A percentile compares a stretch with the other conserved stretches of the same genome.
These are phyloP conservation scores for Hippophae gyantsensis DNA, from an alignment of 306 rosid genomes.

Conservation along the genomic window DNA sequence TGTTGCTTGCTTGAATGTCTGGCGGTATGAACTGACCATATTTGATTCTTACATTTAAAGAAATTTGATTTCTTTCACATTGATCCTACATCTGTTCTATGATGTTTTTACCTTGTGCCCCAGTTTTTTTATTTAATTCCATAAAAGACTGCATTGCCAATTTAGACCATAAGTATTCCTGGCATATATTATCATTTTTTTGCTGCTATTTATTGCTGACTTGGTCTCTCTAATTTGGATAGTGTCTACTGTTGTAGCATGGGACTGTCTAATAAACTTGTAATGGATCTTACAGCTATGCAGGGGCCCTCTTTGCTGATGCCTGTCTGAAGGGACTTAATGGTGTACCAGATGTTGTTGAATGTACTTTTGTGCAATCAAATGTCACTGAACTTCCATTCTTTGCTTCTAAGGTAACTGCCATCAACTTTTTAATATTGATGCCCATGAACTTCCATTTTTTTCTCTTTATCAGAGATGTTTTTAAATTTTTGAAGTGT, in stretches of 20 bases:
- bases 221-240: neutral
- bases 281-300: slow-evolving; percentile 52
- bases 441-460: neutral
- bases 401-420: slow-evolving; percentile 90
- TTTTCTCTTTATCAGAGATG: too few species aligned
- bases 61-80: too few species aligned
- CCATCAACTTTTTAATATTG: neutral
- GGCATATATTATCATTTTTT: too few species aligned
- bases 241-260: neutral
- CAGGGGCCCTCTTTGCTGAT: slow-evolving; percentile 93
- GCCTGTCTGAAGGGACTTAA: slow-evolving; percentile 98
- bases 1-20: too few species aligned
- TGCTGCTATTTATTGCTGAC: neutral
- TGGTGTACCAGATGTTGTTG: slow-evolving; percentile 96
- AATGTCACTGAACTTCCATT: slow-evolving; percentile 81
- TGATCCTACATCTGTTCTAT: too few species aligned
- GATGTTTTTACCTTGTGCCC: too few species aligned
- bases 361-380: slow-evolving; percentile 91
- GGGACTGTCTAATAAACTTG: neutral
- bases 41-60: too few species aligned
- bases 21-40: too few species aligned
- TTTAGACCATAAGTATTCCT: too few species aligned
- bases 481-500: too few species aligned
- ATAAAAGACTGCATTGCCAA: too few species aligned
- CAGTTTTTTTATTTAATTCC: too few species aligned